Percentiles rank a stretch among this genome's conserved stretches.
phyloP scores from a whole-genome alignment of 306 rosid species.

The Coriaria nepalensis region DNA sequence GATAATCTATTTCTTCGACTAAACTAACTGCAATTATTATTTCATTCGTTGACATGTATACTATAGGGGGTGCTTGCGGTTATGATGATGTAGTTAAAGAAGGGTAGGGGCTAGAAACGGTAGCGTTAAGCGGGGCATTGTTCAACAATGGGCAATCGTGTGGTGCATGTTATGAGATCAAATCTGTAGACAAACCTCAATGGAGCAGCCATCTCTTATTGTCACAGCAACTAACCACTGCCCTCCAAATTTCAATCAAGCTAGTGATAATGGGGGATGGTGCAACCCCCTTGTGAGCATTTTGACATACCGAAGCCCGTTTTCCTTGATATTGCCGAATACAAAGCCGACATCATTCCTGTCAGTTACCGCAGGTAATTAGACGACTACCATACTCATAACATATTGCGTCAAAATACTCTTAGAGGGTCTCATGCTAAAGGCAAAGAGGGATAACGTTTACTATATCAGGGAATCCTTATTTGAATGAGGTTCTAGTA shows the following conservation, averaged over 20 bases:
- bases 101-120: conserved; percentile 58
- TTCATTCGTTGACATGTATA: too few species aligned
- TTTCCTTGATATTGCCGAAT: conserved; percentile 36
- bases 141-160: conserved; percentile 48
- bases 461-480: conserved; percentile 69
- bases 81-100: conserved; percentile 54
- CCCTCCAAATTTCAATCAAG: conserved; percentile 33
- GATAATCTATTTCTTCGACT: too few species aligned
- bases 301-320: conserved; percentile 67
- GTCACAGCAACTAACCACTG: conserved; percentile 64
- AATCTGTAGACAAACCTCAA: conserved; percentile 29
- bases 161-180: conserved; percentile 64
- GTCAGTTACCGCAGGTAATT: conserved; percentile 50
- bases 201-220: conserved; percentile 29
- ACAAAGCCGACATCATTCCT: conserved; percentile 48
- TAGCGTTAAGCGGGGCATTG: conserved; percentile 50
- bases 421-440: conserved; percentile 39
- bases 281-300: conserved; percentile 73
- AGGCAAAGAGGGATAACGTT: conserved; percentile 53
- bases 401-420: neutral
- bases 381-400: too few species aligned
- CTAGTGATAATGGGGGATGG: conserved; percentile 64
- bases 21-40: too few species aligned
- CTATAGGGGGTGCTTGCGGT: conserved; percentile 76
- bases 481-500: conserved; percentile 37